Conservation (phyloP, 495 filamentous ascomycete species). For the Patellaria atrata region DNA sequence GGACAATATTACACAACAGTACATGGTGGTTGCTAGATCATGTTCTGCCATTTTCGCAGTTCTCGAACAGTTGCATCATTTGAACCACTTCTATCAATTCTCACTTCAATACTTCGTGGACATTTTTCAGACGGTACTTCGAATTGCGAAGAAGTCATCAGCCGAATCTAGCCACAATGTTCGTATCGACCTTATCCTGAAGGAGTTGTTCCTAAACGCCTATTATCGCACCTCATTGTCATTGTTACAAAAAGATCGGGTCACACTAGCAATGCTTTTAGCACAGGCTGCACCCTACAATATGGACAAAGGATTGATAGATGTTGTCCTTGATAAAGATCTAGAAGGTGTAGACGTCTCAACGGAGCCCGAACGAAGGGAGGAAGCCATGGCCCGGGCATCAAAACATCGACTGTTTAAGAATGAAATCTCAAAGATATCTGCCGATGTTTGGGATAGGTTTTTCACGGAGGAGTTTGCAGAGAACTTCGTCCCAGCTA, state of each 20-base stretch:
- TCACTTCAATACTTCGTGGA: constrained; percentile 95
- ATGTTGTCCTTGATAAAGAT: constrained; percentile 67
- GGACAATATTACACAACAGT: constrained; percentile 82
- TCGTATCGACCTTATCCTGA: constrained; percentile 75
- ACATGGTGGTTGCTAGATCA: constrained; percentile 78
- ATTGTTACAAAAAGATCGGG: constrained; percentile 81
- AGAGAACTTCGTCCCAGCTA: constrained; percentile 66
- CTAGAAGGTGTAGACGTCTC: constrained; percentile 69
- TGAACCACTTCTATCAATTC: constrained; percentile 99
- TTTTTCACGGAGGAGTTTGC: constrained; percentile 79
- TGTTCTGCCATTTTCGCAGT: constrained; percentile 96
- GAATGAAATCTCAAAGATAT: constrained; percentile 45
- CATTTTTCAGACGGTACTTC: constrained; percentile 89
- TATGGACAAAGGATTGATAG: constrained; percentile 81
- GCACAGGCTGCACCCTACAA: constrained; percentile 86
- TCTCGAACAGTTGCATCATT: constrained; percentile 89
- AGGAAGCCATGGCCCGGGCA: constrained; percentile 54
- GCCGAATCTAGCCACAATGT: constrained; percentile 57
- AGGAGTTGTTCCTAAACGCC: constrained; percentile 75
- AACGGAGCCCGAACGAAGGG: constrained; percentile 42
- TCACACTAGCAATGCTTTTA: constrained; percentile 90
- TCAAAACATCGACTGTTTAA: constrained; percentile 60
- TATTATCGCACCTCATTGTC: constrained; percentile 89
- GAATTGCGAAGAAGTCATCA: constrained; percentile 58
- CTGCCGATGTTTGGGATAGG: constrained; percentile 54